Evolutionary conservation across 805 yeast species (phyloP).

Genomic region (Kodamaea kakaduensis): DNA sequence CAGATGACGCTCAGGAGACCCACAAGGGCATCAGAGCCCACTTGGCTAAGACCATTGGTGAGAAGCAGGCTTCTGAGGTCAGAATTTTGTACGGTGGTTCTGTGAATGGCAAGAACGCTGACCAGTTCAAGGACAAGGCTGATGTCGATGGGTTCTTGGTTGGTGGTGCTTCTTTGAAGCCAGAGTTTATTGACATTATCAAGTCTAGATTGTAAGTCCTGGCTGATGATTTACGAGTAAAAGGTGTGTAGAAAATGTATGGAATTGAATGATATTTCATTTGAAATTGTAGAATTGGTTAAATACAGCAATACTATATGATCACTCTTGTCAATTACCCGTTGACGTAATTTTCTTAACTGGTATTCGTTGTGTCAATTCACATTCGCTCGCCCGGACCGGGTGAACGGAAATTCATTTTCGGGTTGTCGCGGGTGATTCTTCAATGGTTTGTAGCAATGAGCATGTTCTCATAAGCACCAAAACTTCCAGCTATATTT

Average conservation of each 20-base stretch:
- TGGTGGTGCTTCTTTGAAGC: conserved; percentile 98
- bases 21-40: conserved; percentile 85
- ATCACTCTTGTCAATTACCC: too few relatives aligned
- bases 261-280: too few relatives aligned
- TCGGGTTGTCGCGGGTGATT: conserved; percentile 14
- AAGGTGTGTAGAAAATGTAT: too few relatives aligned
- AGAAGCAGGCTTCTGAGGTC: conserved; percentile 65
- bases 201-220: conserved; percentile 71
- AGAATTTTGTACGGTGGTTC: conserved; percentile 99
- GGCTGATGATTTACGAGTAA: conserved; percentile 4
- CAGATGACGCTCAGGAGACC: conserved; percentile 95
- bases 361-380: too few relatives aligned
- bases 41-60: conserved; percentile 74
- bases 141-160: conserved; percentile 99
- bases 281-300: neutral
- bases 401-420: neutral
- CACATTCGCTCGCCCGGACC: too few relatives aligned
- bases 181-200: conserved; percentile 94
- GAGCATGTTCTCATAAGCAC: conserved; percentile 5
- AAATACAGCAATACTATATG: too few relatives aligned
- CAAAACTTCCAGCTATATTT: neutral
- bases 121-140: conserved; percentile 81
- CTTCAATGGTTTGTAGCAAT: neutral
- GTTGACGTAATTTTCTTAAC: too few relatives aligned
- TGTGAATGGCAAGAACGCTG: conserved; percentile 91